Conservation (phyloP, 805 yeast species). For the Blastobotrys peoriensis region DNA sequence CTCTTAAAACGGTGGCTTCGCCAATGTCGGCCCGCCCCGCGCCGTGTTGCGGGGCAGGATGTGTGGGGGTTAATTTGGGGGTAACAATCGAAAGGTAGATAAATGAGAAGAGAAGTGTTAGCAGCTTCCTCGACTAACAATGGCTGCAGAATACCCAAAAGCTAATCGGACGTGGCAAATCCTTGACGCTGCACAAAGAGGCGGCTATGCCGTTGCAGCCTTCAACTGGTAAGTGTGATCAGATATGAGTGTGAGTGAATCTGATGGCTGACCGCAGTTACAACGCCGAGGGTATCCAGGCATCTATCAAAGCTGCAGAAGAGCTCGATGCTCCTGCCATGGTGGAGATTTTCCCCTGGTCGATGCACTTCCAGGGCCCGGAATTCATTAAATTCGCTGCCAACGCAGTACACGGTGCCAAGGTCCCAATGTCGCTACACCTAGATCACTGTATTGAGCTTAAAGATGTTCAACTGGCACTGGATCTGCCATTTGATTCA, state of each 20-base stretch:
- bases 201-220: constrained; percentile 32
- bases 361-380: constrained; percentile 30
- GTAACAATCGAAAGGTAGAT: no score
- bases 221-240: constrained; percentile 22
- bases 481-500: constrained; percentile 31
- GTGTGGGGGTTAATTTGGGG: no score
- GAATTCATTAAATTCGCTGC: constrained; percentile 28
- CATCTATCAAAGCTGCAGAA: constrained; percentile 35
- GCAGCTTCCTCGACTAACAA: no score
- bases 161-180: constrained; percentile 29
- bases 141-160: constrained; percentile 16
- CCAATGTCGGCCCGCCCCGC: no score
- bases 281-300: constrained; percentile 32
- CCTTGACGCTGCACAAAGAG: constrained; percentile 29
- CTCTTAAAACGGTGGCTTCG: no score
- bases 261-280: no score
- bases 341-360: constrained; percentile 36
- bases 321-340: constrained; percentile 30
- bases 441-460: constrained; percentile 34
- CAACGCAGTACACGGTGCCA: constrained; percentile 26
- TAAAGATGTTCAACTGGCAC: constrained; percentile 14
- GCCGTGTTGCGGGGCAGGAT: no score
- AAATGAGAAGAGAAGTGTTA: no score
- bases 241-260: no score
- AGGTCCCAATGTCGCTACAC: constrained; percentile 35